Evolutionary conservation across 2,329 filamentous ascomycete species (phyloP).

Genomic region (Bipolaris zeicola): DNA sequence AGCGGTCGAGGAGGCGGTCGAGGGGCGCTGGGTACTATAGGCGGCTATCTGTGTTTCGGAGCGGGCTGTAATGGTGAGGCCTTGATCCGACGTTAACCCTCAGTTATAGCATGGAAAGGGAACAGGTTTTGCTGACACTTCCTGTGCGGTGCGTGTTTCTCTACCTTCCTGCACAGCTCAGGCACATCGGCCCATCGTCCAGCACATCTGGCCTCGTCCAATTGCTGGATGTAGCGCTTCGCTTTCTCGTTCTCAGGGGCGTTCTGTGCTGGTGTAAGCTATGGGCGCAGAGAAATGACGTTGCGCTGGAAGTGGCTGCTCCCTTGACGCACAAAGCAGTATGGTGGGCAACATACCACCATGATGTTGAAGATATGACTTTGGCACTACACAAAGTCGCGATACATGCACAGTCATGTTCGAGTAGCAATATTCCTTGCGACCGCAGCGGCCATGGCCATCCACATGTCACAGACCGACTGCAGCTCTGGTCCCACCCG

Average conservation of each 20-base stretch:
- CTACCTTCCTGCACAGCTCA: slow-evolving; percentile 89
- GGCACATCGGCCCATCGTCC: slow-evolving; percentile 85
- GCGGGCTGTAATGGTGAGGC: slow-evolving; percentile 55
- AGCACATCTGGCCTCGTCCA: slow-evolving; percentile 86
- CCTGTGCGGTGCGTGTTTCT: slow-evolving; percentile 87
- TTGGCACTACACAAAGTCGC: slow-evolving; percentile 32
- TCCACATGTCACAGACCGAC: slow-evolving; percentile 29
- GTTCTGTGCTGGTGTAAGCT: slow-evolving; percentile 47
- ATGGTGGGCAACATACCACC: slow-evolving; percentile 38
- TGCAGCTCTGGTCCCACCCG: slow-evolving; percentile 20
- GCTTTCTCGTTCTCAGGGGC: slow-evolving; percentile 72
- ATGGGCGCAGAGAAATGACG: slow-evolving; percentile 38
- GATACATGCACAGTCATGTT: slow-evolving; percentile 38
- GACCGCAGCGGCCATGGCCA: slow-evolving; percentile 28
- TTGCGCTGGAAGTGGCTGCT: slow-evolving; percentile 20
- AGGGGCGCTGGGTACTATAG: slow-evolving; percentile 50
- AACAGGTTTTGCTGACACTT: slow-evolving; percentile 67
- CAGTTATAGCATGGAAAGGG: slow-evolving; percentile 4
- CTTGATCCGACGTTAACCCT: slow-evolving; percentile 37
- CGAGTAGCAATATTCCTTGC: slow-evolving; percentile 29
- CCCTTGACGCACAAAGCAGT: not conserved
- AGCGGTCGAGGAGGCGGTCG: slow-evolving; percentile 49
- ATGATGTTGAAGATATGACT: slow-evolving; percentile 40
- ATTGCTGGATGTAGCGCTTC: slow-evolving; percentile 76
- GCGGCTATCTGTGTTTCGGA: slow-evolving; percentile 54